phyloP scores from a whole-genome alignment of 208 protist species.

The Trypanosoma congolense region DNA sequence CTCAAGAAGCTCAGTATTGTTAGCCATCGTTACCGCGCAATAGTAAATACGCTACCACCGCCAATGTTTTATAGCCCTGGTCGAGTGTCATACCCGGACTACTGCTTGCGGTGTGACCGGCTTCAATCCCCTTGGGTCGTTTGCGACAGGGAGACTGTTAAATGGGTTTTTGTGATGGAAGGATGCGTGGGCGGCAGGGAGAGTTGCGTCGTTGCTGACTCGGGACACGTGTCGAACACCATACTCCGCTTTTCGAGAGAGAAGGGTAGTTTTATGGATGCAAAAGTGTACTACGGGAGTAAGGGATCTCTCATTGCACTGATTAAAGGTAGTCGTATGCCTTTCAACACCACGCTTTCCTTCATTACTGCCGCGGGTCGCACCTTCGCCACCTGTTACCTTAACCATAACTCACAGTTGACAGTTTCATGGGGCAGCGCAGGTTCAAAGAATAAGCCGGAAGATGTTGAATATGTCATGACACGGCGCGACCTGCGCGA shows the following conservation, averaged over 20 bases:
- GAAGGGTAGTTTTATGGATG: slow-evolving; percentile 33
- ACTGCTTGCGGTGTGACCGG: slow-evolving; percentile 46
- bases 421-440: slow-evolving; percentile 15
- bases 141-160: slow-evolving; percentile 39
- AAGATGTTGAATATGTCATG: slow-evolving; percentile 24
- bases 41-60: slow-evolving; percentile 68
- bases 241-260: slow-evolving; percentile 51
- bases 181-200: slow-evolving; percentile 43
- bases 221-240: slow-evolving; percentile 18
- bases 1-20: slow-evolving; percentile 70
- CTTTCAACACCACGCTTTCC: slow-evolving; percentile 63
- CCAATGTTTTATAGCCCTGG: slow-evolving; percentile 46
- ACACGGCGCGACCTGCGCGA: neutral
- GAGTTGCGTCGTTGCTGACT: slow-evolving; percentile 46
- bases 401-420: slow-evolving; percentile 26
- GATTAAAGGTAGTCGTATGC: slow-evolving; percentile 70
- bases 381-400: slow-evolving; percentile 43
- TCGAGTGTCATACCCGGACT: slow-evolving; percentile 63
- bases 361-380: slow-evolving; percentile 41
- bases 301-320: slow-evolving; percentile 38
- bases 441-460: slow-evolving; percentile 11
- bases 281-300: slow-evolving; percentile 64
- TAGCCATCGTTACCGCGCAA: slow-evolving; percentile 47
- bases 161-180: slow-evolving; percentile 56
- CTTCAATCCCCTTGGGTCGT: slow-evolving; percentile 63